Evolutionary conservation across 2,329 filamentous ascomycete species (phyloP).

Genomic region (Colletotrichum phormii): DNA sequence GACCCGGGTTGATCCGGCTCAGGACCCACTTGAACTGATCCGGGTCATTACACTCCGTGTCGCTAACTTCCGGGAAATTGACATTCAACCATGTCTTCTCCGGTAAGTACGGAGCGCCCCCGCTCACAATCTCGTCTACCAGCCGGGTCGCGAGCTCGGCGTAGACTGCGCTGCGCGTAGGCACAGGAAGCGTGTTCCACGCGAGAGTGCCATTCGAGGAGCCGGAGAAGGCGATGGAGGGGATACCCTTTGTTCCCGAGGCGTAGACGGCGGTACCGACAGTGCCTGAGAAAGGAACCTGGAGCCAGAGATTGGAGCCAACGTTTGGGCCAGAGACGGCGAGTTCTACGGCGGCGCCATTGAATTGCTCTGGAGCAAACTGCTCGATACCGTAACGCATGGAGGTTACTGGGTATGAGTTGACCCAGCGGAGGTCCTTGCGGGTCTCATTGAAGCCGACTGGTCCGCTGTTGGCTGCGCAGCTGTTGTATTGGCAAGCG

Average conservation of each 20-base stretch:
- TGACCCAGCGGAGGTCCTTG: slow-evolving; percentile 76
- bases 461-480: slow-evolving; percentile 65
- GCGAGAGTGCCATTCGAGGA: slow-evolving; percentile 59
- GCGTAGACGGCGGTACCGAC: slow-evolving; percentile 74
- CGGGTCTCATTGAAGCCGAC: slow-evolving; percentile 67
- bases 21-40: slow-evolving; percentile 73
- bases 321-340: slow-evolving; percentile 75
- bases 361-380: slow-evolving; percentile 65
- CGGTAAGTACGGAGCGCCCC: slow-evolving; percentile 74
- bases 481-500: slow-evolving; percentile 72
- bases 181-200: slow-evolving; percentile 65
- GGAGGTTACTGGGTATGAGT: slow-evolving; percentile 74
- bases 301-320: slow-evolving; percentile 66
- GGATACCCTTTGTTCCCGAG: slow-evolving; percentile 64
- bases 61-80: slow-evolving; percentile 62
- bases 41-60: slow-evolving; percentile 57
- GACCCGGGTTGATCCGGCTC: slow-evolving; percentile 68
- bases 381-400: slow-evolving; percentile 72
- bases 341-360: slow-evolving; percentile 65
- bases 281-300: slow-evolving; percentile 72
- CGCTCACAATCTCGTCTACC: slow-evolving; percentile 64
- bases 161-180: slow-evolving; percentile 69
- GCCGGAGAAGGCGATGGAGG: slow-evolving; percentile 77
- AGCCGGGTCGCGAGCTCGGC: slow-evolving; percentile 71
- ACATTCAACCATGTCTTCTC: slow-evolving; percentile 67